Evolutionary conservation across 257 asterid species (phyloP).

Genomic region (Scutellaria minor): DNA sequence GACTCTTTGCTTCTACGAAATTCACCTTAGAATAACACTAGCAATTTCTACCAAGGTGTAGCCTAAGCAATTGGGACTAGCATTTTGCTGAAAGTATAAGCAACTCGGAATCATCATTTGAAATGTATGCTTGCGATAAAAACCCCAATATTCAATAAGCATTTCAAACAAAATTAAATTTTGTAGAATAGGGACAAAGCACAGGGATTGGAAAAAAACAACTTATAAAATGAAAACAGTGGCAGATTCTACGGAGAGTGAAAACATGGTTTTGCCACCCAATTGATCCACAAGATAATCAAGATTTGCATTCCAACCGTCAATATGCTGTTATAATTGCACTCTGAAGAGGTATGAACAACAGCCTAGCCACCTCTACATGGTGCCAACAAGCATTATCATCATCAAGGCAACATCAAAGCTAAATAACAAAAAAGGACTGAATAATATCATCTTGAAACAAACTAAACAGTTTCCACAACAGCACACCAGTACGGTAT

Average conservation of each 20-base stretch:
- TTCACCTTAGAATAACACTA: conserved; percentile 16
- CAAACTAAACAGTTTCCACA: conserved; percentile 6
- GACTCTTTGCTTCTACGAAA: neutral
- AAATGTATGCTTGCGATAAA: conserved; percentile 9
- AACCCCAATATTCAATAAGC: neutral
- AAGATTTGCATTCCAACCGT: conserved; percentile 6
- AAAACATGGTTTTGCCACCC: too few species aligned
- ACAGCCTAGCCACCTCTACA: too few species aligned
- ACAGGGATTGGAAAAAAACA: too few species aligned
- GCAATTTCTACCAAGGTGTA: neutral
- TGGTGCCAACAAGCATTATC: too few species aligned
- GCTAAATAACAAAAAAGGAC: neutral
- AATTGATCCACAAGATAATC: neutral
- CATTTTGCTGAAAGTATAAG: conserved; percentile 19
- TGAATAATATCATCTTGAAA: neutral
- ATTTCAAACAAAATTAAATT: too few species aligned
- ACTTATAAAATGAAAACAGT: too few species aligned
- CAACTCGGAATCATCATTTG: neutral
- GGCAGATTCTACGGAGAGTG: too few species aligned
- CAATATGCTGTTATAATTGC: conserved; percentile 9
- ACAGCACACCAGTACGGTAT: conserved; percentile 11
- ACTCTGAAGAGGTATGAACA: neutral
- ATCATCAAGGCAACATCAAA: too few species aligned
- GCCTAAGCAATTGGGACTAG: conserved; percentile 1
- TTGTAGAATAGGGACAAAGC: too few species aligned